Base-by-base conservation (phyloP, 23 red algal genomes). In the Gracilariopsis chorda region DNA sequence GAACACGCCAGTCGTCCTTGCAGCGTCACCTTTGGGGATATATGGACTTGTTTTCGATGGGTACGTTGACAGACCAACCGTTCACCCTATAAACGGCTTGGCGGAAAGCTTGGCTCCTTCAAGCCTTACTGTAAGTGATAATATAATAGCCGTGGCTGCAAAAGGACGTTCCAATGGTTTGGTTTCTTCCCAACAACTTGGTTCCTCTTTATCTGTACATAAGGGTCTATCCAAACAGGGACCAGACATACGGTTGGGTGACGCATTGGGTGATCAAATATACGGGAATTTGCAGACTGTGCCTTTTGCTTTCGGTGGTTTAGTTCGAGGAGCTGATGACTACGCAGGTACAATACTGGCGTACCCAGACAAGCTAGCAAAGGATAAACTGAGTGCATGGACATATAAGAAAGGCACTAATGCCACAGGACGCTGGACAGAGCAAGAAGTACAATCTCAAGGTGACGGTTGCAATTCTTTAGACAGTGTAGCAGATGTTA, bases 131-230 rank as follows among this genome's bases (percentile, higher is more conserved):
- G 85, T 70, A 11, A 65, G 63, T 71, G 57, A 25, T 4, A 70
- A 47, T 14, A 37, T 89, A 33, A 76, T 89, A 20, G 85, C 85
- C 5, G 85, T 89, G 8, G 51, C 69, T 51, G 49, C 49, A 39
- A 41, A 28, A 33, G 78, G 51, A 12, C 67, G 28, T 7, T 7
- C 20, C 10, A 39, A 27, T 6, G 19, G 20, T 11, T 20, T 20
- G 7, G 42, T 20, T 12, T 36, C 39, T 25, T 73, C 67, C n/a
- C 51, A 51, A 62, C 68, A 59, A 43, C 7, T 60, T 46, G 68
- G 5, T 41, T 43, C 68, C 29, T 77, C 49, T 11, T 36, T 89
- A 21, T 47, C 49, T 9, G 34, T 89, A 27, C n/a, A 89, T 52
- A 69, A 73, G 8, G 69, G 65, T 42, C 29, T 76, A 29, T 19